Percentiles rank a stretch among this genome's conserved stretches.
Evolutionary conservation across 495 filamentous ascomycete species (phyloP).

Genomic region (Penicillium diatomitis): DNA sequence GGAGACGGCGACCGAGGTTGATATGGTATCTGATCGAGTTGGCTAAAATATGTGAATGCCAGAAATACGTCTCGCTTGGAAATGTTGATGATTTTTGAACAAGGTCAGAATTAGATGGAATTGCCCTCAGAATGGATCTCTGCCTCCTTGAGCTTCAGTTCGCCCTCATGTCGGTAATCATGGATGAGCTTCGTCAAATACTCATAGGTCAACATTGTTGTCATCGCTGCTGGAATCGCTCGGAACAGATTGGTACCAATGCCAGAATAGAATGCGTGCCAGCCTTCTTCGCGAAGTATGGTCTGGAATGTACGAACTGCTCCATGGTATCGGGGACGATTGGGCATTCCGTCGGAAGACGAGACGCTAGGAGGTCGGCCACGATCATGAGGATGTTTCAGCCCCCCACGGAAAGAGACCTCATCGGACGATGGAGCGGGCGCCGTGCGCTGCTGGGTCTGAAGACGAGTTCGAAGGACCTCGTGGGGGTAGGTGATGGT

Average conservation of each 20-base stretch:
- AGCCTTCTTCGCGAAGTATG: conserved; percentile 85
- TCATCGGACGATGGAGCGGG: conserved; percentile 39
- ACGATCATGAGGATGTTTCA: conserved; percentile 36
- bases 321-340: conserved; percentile 66
- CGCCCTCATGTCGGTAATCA: conserved; percentile 41
- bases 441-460: conserved; percentile 65
- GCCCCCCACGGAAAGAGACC: conserved; percentile 56
- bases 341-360: conserved; percentile 48
- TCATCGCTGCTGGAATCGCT: conserved; percentile 88
- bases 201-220: conserved; percentile 96
- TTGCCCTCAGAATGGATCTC: conserved; percentile 7
- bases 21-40: too few relatives aligned
- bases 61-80: not conserved
- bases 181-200: conserved; percentile 56
- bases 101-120: conserved; percentile 15
- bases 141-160: conserved; percentile 23
- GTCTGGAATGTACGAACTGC: conserved; percentile 73
- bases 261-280: conserved; percentile 93
- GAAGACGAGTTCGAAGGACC: conserved; percentile 80
- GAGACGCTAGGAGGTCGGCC: conserved; percentile 37
- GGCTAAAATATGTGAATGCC: not conserved
- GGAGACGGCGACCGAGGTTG: too few relatives aligned
- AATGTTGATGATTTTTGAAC: not conserved
- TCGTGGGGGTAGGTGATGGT: conserved; percentile 96
- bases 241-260: conserved; percentile 98